Percentiles rank a stretch among this genome's conserved stretches.
These are phyloP conservation scores for Puccinia sorghi DNA, from an alignment of 1,284 basidiomycete genomes.

Conservation along the genomic window DNA sequence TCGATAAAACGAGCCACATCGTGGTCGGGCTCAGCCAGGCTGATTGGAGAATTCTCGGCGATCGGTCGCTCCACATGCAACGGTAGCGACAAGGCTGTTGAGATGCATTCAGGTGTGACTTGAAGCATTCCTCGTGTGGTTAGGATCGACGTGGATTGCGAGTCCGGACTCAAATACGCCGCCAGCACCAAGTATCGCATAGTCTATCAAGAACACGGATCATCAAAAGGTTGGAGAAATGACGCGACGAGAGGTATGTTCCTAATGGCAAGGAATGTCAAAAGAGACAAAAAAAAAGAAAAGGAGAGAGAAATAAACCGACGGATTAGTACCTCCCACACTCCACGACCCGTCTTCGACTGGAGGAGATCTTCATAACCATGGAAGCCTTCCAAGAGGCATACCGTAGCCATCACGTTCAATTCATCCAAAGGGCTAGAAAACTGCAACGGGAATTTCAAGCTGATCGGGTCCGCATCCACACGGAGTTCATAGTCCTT, in stretches of 20 bases:
- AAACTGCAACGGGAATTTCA: conserved; percentile 43
- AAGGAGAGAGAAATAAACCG: background rate
- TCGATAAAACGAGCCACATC: conserved; percentile 12
- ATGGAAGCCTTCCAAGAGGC: conserved; percentile 33
- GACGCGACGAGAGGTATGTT: background rate
- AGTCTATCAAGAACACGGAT: conserved; percentile 22
- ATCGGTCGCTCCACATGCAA: conserved; percentile 40
- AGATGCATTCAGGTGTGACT: conserved; percentile 30
- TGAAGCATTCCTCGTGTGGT: conserved; percentile 40
- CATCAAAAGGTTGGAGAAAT: background rate
- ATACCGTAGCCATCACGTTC: conserved; percentile 29
- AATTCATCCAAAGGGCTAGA: conserved; percentile 41
- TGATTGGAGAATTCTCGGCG: conserved; percentile 24
- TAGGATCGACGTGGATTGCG: conserved; percentile 21
- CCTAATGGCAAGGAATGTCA: background rate
- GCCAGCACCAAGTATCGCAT: conserved; percentile 35
- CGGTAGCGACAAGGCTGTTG: conserved; percentile 31
- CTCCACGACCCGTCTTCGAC: conserved; percentile 33
- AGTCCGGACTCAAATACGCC: conserved; percentile 24
- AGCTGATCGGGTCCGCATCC: background rate
- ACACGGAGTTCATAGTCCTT: background rate
- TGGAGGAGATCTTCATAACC: conserved; percentile 28
- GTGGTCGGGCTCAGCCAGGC: conserved; percentile 27
- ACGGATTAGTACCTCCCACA: conserved; percentile 36
- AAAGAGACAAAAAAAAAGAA: background rate